Base-by-base conservation (phyloP, 768 basidiomycete species). In the Amanita pallidorosea region DNA sequence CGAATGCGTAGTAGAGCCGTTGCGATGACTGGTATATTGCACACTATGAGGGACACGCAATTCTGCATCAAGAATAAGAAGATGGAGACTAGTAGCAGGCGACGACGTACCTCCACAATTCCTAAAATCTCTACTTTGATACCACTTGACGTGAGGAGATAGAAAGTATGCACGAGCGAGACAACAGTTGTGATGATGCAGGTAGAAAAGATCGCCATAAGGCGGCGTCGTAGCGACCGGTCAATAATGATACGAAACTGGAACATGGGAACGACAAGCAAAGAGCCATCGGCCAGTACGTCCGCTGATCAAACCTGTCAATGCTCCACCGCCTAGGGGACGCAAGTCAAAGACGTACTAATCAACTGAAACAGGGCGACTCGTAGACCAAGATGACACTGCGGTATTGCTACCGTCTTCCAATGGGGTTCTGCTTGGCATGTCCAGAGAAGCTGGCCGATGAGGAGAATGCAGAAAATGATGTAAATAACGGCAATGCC, bases 341-440 rank as follows among this genome's bases (percentile, higher is more conserved):
- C 6, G 13, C 2, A 23, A 47, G 17, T 31, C 2, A 22, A 25
- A 23, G 5, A 69, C 77, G 54, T 53, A 80, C 80, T 72, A 52
- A 68, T 66, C 46, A 81, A 62, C 58, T 80, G 77, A n/a, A 68
- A 67, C 7, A 80, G 59, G 0, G 72, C 79, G 13, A 81, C 69
- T 56, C 74, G 67, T 27, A 65, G 62, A 22, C 67, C 67, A 15
- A 78, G 65, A 17, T 61, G 60, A 52, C 79, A 79, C 51, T 70
- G 70, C 0, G 74, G 66, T 41, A 60, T 62, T 0, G 34, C 2
- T 12, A 40, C 17, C 9, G 65, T 15, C 47, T 74, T 73, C 76
- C 77, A 79, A 45, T 33, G 18, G 11, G 61, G 60, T 23, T 65
- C 57, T 2, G 64, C 58, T 56, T 69, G 62, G 58, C 73, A 77